Base-by-base conservation (phyloP, 148 eudicot species). In the Dianthus caryophyllus region DNA sequence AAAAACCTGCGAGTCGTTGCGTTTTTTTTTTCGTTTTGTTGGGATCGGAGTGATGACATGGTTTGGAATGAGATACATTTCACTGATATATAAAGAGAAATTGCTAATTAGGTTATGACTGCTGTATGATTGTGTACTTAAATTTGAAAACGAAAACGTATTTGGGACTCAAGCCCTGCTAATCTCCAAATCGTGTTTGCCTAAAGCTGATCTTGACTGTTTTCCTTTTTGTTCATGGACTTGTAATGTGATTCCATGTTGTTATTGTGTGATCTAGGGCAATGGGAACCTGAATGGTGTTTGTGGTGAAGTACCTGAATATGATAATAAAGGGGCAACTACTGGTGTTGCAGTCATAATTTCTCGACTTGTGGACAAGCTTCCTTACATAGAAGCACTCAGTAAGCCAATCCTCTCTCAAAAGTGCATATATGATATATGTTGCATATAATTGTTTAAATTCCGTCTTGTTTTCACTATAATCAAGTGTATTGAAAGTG, bases 361-460 rank as follows among this genome's bases (percentile, higher is more conserved):
- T 67, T 63, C 77, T 22, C 78, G 74, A 70, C 74, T 81, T 49
- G 44, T 74, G 64, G 80, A 74, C 73, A 75, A 74, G 67, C 82
- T 85, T 72, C 91, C 96, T 58, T 72, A 50, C 44, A 72, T 83
- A 30, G 78, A 81, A 71, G 75, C 48, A 31, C 81, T 87, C 9
- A 76, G 96, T 92, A 82, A 84, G 96, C 67, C 6, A 27, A 60
- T 71, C 54, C 2, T 22, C 44, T 26, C 11, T 2, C 12, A 51
- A 36, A 0, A 38, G 24, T 50, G 57, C 31, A 60, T 67, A 39
- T 18, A 52, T 53, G 18, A 36, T 21, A 38, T 47, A 33, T 68
- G 13, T 36, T 21, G 26, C 55, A 25, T 68, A 9, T 18, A 24
- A 63, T 6, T 44, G 29, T 63, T 24, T 41, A 21, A 6, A 20